A percentile compares a stretch with the other conserved stretches of the same genome.
Conservation (phyloP, 2,329 filamentous ascomycete species). For the Pestalotiopsis sp. region DNA sequence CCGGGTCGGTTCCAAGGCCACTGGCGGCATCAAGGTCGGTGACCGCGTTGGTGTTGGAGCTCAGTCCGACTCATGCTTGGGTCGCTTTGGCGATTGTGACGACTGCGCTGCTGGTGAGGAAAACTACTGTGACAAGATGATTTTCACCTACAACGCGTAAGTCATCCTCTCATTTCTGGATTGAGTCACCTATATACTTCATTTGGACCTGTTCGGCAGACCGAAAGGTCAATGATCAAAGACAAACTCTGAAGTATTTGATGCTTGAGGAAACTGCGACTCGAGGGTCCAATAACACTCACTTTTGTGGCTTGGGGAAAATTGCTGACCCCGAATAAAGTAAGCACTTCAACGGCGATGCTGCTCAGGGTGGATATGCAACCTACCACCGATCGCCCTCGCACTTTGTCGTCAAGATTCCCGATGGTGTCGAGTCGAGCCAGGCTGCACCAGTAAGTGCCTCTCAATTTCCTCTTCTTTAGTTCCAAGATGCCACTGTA, state of each 20-base stretch:
- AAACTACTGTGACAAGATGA: constrained; percentile 25
- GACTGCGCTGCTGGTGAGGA: constrained; percentile 19
- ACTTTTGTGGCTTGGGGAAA: background rate
- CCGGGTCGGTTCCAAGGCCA: constrained; percentile 35
- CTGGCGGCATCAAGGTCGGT: constrained; percentile 43
- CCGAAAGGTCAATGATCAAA: background rate
- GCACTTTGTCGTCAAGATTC: constrained; percentile 44
- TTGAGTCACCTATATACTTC: background rate
- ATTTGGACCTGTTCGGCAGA: background rate
- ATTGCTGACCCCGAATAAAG: background rate
- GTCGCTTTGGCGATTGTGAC: constrained; percentile 24
- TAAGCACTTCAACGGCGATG: constrained; percentile 44
- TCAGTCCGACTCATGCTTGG: constrained; percentile 43
- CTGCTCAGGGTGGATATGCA: constrained; percentile 52
- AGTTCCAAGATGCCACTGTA: background rate
- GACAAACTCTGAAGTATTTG: too few species aligned
- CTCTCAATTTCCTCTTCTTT: background rate
- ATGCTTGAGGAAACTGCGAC: too few species aligned
- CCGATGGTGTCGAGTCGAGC: constrained; percentile 32
- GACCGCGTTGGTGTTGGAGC: constrained; percentile 54
- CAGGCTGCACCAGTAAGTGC: constrained; percentile 42
- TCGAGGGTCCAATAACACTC: too few species aligned
- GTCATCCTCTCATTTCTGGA: constrained; percentile 17
- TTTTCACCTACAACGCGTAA: constrained; percentile 41
- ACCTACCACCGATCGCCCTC: constrained; percentile 19